phyloP scores from a whole-genome alignment of 1,139 yeast species.

The Scheffersomyces lignicola region DNA sequence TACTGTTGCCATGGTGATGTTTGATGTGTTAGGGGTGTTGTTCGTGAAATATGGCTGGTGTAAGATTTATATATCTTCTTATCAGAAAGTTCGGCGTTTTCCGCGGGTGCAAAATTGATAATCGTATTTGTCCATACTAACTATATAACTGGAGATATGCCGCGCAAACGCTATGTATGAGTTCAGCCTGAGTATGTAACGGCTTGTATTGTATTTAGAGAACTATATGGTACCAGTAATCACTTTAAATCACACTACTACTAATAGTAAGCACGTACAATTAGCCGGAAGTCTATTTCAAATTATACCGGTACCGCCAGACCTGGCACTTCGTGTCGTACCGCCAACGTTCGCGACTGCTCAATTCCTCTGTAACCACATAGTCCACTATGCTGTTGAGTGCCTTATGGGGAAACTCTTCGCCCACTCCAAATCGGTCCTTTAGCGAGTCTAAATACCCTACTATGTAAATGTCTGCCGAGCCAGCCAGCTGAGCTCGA shows the following conservation, averaged over 20 bases:
- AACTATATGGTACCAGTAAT: too few species aligned
- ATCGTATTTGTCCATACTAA: not conserved
- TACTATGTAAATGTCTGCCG: conserved; percentile 6
- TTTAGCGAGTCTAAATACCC: conserved; percentile 16
- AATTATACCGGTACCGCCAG: too few species aligned
- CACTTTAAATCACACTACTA: too few species aligned
- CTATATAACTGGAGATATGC: conserved; percentile 1
- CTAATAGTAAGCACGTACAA: too few species aligned
- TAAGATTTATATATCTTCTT: conserved; percentile 2
- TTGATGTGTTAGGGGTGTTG: not conserved
- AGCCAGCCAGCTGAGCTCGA: not conserved
- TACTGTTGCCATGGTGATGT: conserved; percentile 17
- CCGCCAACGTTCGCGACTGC: conserved; percentile 22
- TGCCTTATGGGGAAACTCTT: conserved; percentile 18
- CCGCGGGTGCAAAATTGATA: not conserved
- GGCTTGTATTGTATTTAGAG: too few species aligned
- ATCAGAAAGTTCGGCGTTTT: not conserved
- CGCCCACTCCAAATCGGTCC: conserved; percentile 12
- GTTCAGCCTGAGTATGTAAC: too few species aligned
- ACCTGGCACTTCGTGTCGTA: conserved; percentile 17
- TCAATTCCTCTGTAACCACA: conserved; percentile 18
- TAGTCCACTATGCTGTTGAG: conserved; percentile 29
- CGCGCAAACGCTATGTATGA: too few species aligned
- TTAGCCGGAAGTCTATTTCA: too few species aligned
- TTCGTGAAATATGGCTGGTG: not conserved